These are phyloP conservation scores for Diaporthe citrichinensis DNA, from an alignment of 2,329 filamentous ascomycete species.

Conservation along the genomic window DNA sequence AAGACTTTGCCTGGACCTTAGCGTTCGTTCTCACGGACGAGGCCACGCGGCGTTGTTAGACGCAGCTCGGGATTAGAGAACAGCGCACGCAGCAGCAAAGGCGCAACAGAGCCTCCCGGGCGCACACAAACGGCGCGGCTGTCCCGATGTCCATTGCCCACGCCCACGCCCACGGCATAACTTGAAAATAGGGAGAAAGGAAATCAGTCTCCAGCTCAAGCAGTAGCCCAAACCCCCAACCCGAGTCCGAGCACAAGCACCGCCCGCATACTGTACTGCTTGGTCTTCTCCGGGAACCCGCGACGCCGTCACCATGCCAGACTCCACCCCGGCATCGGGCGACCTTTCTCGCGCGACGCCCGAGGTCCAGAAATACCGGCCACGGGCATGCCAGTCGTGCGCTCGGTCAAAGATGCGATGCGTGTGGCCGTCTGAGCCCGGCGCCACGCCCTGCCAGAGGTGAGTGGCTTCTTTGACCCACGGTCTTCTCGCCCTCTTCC, in stretches of 20 bases:
- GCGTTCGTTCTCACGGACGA: neutral
- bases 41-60: conserved; percentile 23
- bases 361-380: conserved; percentile 43
- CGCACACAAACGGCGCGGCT: conserved; percentile 23
- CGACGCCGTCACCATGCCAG: conserved; percentile 38
- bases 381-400: conserved; percentile 41
- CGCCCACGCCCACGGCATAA: neutral
- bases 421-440: conserved; percentile 41
- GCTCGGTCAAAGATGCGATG: conserved; percentile 43
- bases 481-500: neutral
- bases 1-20: neutral
- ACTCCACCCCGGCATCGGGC: conserved; percentile 40
- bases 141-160: conserved; percentile 1
- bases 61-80: neutral
- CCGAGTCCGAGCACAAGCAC: neutral
- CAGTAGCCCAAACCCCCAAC: neutral
- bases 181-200: neutral
- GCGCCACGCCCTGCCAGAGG: conserved; percentile 41
- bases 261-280: neutral
- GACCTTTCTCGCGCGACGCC: conserved; percentile 41
- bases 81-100: neutral
- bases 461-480: conserved; percentile 4
- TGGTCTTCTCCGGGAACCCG: neutral
- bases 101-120: neutral
- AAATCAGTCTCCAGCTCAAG: neutral